Evolutionary conservation across 495 filamentous ascomycete species (phyloP), one percentile per base, ranked within the genome.

Genomic region (Neurospora sp.): DNA sequence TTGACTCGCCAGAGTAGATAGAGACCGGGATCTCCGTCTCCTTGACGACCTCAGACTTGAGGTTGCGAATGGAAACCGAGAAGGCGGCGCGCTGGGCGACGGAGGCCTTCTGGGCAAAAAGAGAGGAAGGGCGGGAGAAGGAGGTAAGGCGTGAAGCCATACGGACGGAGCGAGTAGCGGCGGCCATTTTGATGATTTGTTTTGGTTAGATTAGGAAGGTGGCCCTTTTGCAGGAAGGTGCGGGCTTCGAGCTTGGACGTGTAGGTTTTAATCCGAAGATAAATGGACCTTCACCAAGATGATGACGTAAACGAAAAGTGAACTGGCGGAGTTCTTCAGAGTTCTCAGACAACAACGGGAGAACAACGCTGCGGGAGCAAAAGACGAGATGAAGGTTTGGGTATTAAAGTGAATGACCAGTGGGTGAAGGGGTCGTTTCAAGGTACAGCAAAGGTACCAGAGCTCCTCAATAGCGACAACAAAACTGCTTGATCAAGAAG

Each of bases 1-100:
- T 84, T 70, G 79, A 73, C 70, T 85, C 84, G 8, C 82, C 78
- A 39, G 76, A 81, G 79, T 86, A 86, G 39, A 85, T 81, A 17
- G 85, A 82, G 37, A 86, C 85, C 42, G 85, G 85, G 13, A 86
- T 78, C 75, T 86, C 85, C 36, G 82, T 85, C 80, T 86, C 85
- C 77, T 82, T 82, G 74, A 86, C 82, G 0, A 86, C 85, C 71
- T 84, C 84, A 5, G 83, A 81, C 70, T 84, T 83, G 71, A 83
- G 77, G 42, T 76, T 76, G 72, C 80, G 75, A 59, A 79, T 79
- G 36, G 84, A 82, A 5, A 81, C 77, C 69, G 80, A 79, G 72
- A 83, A 80, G 70, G 81, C 78, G 70, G 82, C 80, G 54, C 82
- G 79, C 69, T 80, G 79, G 19, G 75, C 70, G 24, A 74, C 71